These are phyloP conservation scores for Ambrosia trifida DNA, from an alignment of 129 eudicot genomes.

Conservation along the genomic window DNA sequence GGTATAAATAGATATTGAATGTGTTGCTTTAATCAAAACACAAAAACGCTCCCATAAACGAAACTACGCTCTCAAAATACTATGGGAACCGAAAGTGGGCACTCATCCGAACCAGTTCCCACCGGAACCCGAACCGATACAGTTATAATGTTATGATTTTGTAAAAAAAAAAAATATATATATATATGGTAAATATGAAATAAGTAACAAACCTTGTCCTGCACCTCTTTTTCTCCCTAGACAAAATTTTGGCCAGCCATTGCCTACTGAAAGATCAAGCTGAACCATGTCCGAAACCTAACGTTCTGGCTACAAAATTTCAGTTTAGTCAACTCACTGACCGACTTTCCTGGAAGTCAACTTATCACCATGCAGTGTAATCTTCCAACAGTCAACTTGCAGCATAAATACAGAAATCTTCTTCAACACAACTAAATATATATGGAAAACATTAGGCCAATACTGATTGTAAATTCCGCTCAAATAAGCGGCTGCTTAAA, in stretches of 20 bases:
- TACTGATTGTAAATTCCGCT: not conserved
- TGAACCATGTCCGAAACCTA: constrained; percentile 10
- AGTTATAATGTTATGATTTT: too few relatives aligned
- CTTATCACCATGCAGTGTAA: constrained; percentile 79
- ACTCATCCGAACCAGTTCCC: too few relatives aligned
- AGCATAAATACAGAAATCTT: constrained; percentile 75
- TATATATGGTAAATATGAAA: too few relatives aligned
- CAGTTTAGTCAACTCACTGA: constrained; percentile 34
- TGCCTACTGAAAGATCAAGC: too few relatives aligned
- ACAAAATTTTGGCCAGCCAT: not conserved
- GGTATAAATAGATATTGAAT: too few relatives aligned
- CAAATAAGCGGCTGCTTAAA: not conserved
- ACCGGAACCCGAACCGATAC: too few relatives aligned
- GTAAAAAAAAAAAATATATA: too few relatives aligned
- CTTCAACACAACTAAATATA: constrained; percentile 73
- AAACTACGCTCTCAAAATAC: too few relatives aligned
- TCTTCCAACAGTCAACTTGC: constrained; percentile 88
- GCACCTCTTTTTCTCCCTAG: not conserved
- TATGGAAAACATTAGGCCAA: constrained; percentile 4
- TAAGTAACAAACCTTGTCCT: not conserved
- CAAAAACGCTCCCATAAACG: too few relatives aligned
- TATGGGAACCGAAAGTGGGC: too few relatives aligned
- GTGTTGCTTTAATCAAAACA: too few relatives aligned
- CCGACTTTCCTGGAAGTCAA: constrained; percentile 56
- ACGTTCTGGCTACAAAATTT: not conserved